phyloP scores from a whole-genome alignment of 202 grass and related monocot species.

The Thinopyrum obtusiflorum region DNA sequence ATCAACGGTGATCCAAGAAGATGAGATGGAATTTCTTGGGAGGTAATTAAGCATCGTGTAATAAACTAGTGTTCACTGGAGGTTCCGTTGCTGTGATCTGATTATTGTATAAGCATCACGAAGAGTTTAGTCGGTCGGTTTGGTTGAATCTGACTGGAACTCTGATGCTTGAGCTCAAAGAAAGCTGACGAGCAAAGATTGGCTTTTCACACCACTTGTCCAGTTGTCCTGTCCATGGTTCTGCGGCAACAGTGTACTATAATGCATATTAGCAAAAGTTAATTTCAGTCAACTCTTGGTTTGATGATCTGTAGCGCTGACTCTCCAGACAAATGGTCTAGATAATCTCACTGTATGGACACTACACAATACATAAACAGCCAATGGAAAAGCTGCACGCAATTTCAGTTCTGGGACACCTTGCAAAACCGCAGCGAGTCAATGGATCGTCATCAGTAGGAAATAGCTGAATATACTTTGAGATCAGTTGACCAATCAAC shows the following conservation, averaged over 20 bases:
- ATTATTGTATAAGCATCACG: background rate
- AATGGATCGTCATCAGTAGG: background rate
- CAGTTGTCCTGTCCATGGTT: background rate
- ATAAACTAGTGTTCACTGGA: background rate
- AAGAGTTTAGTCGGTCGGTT: background rate
- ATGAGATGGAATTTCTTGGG: background rate
- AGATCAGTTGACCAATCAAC: background rate
- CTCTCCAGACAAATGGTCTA: background rate
- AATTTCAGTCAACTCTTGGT: background rate
- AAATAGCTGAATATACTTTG: background rate
- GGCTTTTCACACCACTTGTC: background rate
- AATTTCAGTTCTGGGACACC: background rate
- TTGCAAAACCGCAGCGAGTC: background rate
- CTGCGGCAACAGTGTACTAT: background rate
- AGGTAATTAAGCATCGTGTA: background rate
- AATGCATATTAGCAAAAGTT: background rate
- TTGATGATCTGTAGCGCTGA: background rate
- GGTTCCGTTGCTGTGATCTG: too few relatives aligned
- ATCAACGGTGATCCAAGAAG: background rate
- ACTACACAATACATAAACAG: background rate
- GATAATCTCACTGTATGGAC: background rate
- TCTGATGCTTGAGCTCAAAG: background rate
- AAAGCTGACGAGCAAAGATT: background rate
- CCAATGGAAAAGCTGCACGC: background rate
- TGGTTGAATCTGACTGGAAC: slow-evolving; percentile 1